Percentiles rank a stretch among this genome's conserved stretches.
phyloP scores from a whole-genome alignment of 345 rosid genomes.

The Jatropha curcas region DNA sequence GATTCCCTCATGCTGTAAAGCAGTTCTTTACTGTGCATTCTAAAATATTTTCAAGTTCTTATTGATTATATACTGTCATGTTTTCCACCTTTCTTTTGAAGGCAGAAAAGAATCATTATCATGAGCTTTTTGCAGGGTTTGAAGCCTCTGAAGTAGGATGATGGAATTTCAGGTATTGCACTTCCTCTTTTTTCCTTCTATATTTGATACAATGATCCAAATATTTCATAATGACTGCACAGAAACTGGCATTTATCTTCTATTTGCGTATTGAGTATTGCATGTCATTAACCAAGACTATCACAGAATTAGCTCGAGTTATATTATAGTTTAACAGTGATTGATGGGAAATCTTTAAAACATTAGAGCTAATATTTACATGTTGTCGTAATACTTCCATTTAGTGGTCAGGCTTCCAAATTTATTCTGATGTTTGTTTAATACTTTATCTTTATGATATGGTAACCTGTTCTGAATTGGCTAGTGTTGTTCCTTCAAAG shows the following conservation, averaged over 20 bases:
- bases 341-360: too few species aligned
- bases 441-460: too few species aligned
- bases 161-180: not conserved
- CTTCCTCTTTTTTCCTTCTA: not conserved
- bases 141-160: conserved; percentile 9
- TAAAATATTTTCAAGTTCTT: not conserved
- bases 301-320: too few species aligned
- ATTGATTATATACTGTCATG: not conserved
- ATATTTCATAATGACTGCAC: not conserved
- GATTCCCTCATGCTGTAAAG: not conserved
- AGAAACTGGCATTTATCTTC: not conserved
- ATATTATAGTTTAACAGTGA: too few species aligned
- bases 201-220: not conserved
- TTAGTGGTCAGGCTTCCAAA: too few species aligned
- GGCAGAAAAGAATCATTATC: not conserved
- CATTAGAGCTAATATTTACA: too few species aligned
- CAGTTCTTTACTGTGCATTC: not conserved
- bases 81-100: not conserved
- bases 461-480: too few species aligned
- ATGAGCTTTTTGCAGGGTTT: not conserved
- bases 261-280: not conserved
- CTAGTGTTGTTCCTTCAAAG: too few species aligned
- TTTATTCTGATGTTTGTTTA: too few species aligned
- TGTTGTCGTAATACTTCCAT: too few species aligned
- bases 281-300: too few species aligned